phyloP scores from a whole-genome alignment of 2,329 filamentous ascomycete species.

The Aspergillus sp. region DNA sequence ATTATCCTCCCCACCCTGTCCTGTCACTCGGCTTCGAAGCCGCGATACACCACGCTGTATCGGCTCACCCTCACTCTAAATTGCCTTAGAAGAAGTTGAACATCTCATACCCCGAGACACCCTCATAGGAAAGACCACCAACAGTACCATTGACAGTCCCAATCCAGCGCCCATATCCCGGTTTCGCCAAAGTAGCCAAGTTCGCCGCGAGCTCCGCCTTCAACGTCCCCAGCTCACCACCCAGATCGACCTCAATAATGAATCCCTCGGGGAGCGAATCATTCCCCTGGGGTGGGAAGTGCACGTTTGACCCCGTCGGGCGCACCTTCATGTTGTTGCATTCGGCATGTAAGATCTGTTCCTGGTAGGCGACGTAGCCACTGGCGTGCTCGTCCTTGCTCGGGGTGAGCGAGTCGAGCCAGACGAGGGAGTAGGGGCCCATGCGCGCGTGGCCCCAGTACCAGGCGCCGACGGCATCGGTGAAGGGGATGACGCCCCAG shows the following conservation, averaged over 20 bases:
- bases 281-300: background rate
- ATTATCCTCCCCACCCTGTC: background rate
- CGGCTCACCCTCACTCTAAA: background rate
- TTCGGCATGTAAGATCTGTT: background rate
- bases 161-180: background rate
- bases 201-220: background rate
- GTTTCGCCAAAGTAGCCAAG: background rate
- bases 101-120: background rate
- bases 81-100: background rate
- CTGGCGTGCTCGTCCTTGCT: background rate
- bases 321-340: background rate
- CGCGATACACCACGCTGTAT: background rate
- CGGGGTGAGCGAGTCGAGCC: background rate
- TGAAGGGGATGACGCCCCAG: background rate
- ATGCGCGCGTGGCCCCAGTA: background rate
- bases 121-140: background rate
- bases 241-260: background rate
- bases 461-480: background rate
- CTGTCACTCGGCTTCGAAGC: background rate
- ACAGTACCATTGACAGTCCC: background rate
- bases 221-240: background rate
- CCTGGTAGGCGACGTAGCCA: background rate
- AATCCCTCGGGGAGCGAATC: background rate
- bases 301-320: background rate
- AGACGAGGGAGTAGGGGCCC: background rate